Evolutionary conservation across 75 land plant species (phyloP).

Genomic region (Cupressus sempervirens): DNA sequence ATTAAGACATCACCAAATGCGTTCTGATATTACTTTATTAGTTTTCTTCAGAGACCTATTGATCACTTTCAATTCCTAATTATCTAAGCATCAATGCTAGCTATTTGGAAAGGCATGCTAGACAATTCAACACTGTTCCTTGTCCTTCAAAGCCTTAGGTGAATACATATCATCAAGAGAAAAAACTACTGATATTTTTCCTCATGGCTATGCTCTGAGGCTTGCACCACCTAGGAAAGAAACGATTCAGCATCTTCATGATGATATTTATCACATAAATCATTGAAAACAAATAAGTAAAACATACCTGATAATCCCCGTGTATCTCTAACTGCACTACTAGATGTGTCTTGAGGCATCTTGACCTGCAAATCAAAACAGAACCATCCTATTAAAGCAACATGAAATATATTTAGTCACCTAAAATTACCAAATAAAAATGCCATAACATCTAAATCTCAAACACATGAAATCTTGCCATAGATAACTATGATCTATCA

Average conservation of each 20-base stretch:
- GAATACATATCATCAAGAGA: slow-evolving; percentile 1
- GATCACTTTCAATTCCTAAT: neutral
- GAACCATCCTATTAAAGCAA: neutral
- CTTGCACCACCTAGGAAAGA: neutral
- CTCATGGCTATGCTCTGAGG: neutral
- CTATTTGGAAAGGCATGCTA: neutral
- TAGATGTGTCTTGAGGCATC: slow-evolving; percentile 98
- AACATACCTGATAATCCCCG: slow-evolving; percentile 84
- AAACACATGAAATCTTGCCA: neutral
- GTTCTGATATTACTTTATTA: neutral
- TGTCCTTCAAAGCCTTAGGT: neutral
- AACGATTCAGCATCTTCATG: neutral
- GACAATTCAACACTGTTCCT: neutral
- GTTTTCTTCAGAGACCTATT: neutral
- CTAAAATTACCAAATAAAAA: neutral
- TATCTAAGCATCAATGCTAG: neutral
- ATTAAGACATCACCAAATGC: neutral
- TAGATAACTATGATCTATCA: neutral
- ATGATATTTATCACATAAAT: neutral
- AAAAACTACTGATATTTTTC: neutral
- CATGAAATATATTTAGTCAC: neutral
- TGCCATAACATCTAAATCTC: neutral
- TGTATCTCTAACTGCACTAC: slow-evolving; percentile 72
- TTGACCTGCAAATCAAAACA: slow-evolving; percentile 46
- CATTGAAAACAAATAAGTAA: neutral